phyloP scores from a whole-genome alignment of 306 rosid species.

The Cicer judaicum region DNA sequence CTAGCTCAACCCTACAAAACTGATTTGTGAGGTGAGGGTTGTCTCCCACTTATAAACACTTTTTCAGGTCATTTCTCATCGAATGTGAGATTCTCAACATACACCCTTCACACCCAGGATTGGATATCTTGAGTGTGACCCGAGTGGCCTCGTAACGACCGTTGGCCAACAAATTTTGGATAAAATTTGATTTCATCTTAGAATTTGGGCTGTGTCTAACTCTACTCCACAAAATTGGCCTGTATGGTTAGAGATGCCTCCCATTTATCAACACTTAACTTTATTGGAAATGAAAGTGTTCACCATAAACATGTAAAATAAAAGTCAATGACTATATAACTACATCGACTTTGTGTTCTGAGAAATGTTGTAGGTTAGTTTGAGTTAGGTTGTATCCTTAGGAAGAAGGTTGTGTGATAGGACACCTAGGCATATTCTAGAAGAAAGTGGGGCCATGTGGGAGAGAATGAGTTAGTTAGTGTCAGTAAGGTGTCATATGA shows the following conservation, averaged over 20 bases:
- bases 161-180: not conserved
- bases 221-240: not conserved
- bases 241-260: not conserved
- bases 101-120: not conserved
- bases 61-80: not conserved
- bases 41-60: not conserved
- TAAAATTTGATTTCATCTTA: not conserved
- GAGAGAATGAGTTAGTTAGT: too few species aligned
- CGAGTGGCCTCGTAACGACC: not conserved
- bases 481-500: too few species aligned
- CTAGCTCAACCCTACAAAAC: not conserved
- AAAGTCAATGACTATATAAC: slow-evolving; percentile 13
- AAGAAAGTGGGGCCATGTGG: too few species aligned
- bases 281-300: not conserved
- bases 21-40: not conserved
- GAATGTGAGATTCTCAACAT: not conserved
- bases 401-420: not conserved
- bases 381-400: not conserved
- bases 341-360: not conserved
- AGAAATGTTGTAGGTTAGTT: not conserved
- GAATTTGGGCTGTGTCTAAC: not conserved
- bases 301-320: not conserved
- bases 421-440: too few species aligned
- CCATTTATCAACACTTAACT: not conserved
- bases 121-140: not conserved